phyloP scores from a whole-genome alignment of 768 basidiomycete genomes.

The Rossbeevera mucosa region DNA sequence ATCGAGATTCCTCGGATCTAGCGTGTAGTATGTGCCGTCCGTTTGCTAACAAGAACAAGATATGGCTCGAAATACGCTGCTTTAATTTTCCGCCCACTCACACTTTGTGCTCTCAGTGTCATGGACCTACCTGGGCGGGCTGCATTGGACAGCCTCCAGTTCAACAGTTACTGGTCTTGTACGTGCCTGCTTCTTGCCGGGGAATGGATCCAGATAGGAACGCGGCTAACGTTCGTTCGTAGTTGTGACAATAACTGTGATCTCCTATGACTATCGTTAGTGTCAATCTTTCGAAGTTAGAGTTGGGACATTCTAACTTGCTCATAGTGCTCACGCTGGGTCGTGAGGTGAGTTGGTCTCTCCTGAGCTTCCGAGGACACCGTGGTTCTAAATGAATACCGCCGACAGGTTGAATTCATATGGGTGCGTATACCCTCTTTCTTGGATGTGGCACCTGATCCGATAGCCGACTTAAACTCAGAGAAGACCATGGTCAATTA shows the following conservation, averaged over 20 bases:
- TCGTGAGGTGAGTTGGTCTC: conserved; percentile 1
- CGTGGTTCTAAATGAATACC: neutral
- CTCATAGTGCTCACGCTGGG: conserved; percentile 1
- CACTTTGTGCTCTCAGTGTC: neutral
- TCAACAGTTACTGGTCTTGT: conserved; percentile 2
- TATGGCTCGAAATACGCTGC: neutral
- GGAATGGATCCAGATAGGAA: neutral
- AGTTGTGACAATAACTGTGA: conserved; percentile 3
- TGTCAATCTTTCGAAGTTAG: neutral
- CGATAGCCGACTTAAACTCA: neutral
- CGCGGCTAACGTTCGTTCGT: neutral
- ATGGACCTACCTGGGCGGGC: neutral
- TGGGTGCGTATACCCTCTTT: neutral
- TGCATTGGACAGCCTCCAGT: neutral
- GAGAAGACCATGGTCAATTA: conserved; percentile 6
- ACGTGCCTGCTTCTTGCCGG: neutral
- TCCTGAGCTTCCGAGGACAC: neutral
- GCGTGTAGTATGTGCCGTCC: neutral
- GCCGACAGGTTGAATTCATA: conserved; percentile 1
- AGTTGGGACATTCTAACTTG: neutral
- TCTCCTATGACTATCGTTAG: conserved; percentile 9
- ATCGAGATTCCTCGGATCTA: neutral
- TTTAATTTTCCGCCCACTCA: neutral
- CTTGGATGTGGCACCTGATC: neutral
- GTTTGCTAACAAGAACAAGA: neutral